Conservation (phyloP, 139 green algal genomes). For the Micractinium sp. region DNA sequence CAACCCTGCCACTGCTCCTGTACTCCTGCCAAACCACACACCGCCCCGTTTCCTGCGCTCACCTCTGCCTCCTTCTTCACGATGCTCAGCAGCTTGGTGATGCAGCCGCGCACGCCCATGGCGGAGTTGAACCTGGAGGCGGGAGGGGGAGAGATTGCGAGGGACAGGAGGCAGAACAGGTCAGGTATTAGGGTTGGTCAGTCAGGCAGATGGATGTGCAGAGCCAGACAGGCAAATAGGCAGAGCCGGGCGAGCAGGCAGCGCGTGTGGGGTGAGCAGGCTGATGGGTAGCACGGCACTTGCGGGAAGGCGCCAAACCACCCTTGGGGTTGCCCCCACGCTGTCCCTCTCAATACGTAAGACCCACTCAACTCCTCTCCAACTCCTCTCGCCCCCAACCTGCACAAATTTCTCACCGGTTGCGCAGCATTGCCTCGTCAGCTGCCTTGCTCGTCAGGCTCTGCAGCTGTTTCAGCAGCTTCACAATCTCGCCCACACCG, state of each 20-base stretch:
- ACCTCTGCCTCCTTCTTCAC: slow-evolving; percentile 36
- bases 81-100: slow-evolving; percentile 29
- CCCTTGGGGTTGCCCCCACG: no score
- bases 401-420: background rate
- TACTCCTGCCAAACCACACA: background rate
- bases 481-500: slow-evolving; percentile 28
- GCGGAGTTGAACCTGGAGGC: background rate
- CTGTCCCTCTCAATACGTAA: no score
- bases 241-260: background rate
- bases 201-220: background rate
- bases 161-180: background rate
- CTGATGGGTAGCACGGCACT: background rate
- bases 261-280: no score
- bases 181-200: background rate
- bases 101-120: slow-evolving; percentile 15
- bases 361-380: no score
- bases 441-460: slow-evolving; percentile 10
- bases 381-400: background rate
- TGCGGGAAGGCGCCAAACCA: no score
- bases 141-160: background rate
- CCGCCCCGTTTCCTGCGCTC: background rate
- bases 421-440: slow-evolving; percentile 28
- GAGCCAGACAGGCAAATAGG: no score
- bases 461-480: slow-evolving; percentile 45
- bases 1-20: background rate